Conservation (phyloP, 331 rosid genomes). For the Quercus lobata region DNA sequence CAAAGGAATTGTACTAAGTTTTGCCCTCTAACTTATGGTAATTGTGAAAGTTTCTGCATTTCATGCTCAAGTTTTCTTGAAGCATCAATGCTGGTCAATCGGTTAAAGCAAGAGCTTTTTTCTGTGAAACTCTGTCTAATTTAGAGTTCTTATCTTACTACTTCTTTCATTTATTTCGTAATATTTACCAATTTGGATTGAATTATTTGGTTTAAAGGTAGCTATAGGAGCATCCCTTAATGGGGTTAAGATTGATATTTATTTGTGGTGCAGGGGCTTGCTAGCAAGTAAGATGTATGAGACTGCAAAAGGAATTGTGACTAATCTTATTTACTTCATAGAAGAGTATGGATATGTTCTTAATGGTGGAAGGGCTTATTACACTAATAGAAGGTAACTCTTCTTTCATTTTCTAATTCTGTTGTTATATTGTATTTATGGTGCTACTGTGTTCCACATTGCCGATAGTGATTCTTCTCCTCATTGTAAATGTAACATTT, state of each 20-base stretch:
- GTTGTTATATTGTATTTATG: neutral
- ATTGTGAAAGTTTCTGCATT: neutral
- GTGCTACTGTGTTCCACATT: neutral
- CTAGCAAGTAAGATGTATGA: constrained; percentile 77
- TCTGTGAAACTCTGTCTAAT: neutral
- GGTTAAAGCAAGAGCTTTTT: neutral
- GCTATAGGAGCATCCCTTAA: neutral
- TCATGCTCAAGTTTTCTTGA: neutral
- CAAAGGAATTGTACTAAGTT: too few species aligned
- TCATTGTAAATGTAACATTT: neutral
- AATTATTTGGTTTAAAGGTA: neutral
- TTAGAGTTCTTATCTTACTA: neutral
- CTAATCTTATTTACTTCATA: constrained; percentile 59
- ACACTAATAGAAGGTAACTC: constrained; percentile 77
- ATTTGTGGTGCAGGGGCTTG: constrained; percentile 64
- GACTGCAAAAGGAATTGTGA: constrained; percentile 65
- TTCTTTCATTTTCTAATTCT: neutral
- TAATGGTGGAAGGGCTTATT: constrained; percentile 84
- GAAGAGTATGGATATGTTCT: constrained; percentile 80
- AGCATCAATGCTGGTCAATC: neutral
- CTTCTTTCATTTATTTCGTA: neutral
- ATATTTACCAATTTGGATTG: neutral
- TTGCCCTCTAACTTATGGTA: neutral
- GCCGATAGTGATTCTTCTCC: neutral
- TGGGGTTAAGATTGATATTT: neutral